Evolutionary conservation across 108 stramenopile species (phyloP).

Genomic region (Nitzschia sp.): DNA sequence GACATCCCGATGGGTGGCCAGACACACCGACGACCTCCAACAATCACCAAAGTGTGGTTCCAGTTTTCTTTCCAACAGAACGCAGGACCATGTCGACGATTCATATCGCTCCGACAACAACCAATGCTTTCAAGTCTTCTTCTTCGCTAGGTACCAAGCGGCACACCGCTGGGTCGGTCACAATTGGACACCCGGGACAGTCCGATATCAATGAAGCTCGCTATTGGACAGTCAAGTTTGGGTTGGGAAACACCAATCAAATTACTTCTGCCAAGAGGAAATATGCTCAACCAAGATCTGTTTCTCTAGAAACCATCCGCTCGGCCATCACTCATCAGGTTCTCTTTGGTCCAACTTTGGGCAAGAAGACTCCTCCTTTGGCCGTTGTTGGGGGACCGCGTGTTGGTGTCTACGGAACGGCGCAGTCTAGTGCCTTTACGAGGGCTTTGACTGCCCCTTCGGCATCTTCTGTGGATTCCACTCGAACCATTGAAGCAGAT

Average conservation of each 20-base stretch:
- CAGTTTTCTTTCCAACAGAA: too few relatives aligned
- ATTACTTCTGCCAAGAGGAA: conserved; percentile 14
- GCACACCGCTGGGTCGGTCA: conserved; percentile 35
- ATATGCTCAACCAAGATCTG: conserved; percentile 36
- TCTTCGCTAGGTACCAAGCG: conserved; percentile 34
- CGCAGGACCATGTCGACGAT: conserved; percentile 14
- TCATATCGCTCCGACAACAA: conserved; percentile 10
- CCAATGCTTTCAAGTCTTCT: conserved; percentile 42
- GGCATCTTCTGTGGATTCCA: conserved; percentile 1
- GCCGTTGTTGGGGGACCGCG: conserved; percentile 75
- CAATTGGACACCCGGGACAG: conserved; percentile 30
- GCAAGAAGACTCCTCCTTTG: conserved; percentile 32
- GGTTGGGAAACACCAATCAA: conserved; percentile 32
- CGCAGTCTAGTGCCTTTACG: conserved; percentile 38
- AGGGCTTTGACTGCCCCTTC: conserved; percentile 32
- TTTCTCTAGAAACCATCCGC: conserved; percentile 27
- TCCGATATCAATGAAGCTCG: conserved; percentile 47
- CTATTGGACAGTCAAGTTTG: conserved; percentile 57
- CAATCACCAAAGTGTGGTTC: too few relatives aligned
- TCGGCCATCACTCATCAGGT: conserved; percentile 41
- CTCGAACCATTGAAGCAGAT: conserved; percentile 50
- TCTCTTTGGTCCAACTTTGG: conserved; percentile 40
- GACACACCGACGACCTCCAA: too few relatives aligned
- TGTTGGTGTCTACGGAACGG: conserved; percentile 64
- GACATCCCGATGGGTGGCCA: too few relatives aligned